Evolutionary conservation across 352 stramenopile species (phyloP).

Genomic region (Plasmopara halstedii): DNA sequence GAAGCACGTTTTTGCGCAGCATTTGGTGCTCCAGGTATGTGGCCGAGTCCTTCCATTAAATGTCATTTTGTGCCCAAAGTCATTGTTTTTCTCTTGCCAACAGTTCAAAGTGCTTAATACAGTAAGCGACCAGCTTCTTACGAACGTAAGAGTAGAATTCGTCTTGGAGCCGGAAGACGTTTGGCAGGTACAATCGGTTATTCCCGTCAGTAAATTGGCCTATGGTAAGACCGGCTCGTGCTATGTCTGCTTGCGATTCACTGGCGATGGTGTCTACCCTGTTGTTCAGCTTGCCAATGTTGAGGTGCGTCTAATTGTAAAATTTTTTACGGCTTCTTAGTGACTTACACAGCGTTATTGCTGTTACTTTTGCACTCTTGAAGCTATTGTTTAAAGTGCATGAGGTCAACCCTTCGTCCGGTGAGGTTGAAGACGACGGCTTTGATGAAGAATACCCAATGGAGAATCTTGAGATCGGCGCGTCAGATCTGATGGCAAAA

Average conservation of each 20-base stretch:
- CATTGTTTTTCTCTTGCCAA: constrained; percentile 18
- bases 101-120: constrained; percentile 99
- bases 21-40: constrained; percentile 89
- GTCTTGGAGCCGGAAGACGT: constrained; percentile 86
- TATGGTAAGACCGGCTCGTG: constrained; percentile 92
- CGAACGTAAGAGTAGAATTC: constrained; percentile 91
- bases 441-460: constrained; percentile 99
- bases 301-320: constrained; percentile 46
- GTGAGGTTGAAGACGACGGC: constrained; percentile 83
- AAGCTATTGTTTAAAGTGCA: constrained; percentile 94
- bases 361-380: neutral
- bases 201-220: constrained; percentile 80
- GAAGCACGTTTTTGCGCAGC: constrained; percentile 95
- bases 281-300: constrained; percentile 87
- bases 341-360: too few species aligned
- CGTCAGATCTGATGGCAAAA: constrained; percentile 97
- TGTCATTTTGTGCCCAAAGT: constrained; percentile 2
- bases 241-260: constrained; percentile 91
- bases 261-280: constrained; percentile 63
- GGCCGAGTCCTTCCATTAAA: neutral
- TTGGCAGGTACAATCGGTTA: constrained; percentile 88
- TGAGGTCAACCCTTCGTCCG: constrained; percentile 92
- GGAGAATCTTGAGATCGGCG: constrained; percentile 94
- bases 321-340: constrained; percentile 4
- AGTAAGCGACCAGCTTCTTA: constrained; percentile 95